phyloP scores from a whole-genome alignment of 306 rosid species.

The Macrotyloma uniflorum region DNA sequence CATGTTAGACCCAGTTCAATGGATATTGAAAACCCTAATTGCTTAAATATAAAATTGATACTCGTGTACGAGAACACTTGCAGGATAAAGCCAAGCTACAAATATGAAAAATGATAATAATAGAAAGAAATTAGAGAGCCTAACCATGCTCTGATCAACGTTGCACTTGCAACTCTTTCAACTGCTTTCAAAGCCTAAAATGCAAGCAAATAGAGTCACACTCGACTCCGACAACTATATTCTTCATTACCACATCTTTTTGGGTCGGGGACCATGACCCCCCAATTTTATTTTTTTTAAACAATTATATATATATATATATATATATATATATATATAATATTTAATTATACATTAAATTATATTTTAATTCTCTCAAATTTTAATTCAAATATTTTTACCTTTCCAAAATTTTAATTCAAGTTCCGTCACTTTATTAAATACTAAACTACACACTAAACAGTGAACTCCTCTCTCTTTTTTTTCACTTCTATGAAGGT shows the following conservation, averaged over 20 bases:
- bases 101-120: background rate
- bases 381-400: no score
- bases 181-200: constrained; percentile 5
- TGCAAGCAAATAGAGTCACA: no score
- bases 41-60: background rate
- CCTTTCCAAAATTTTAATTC: no score
- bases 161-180: constrained; percentile 17
- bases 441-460: background rate
- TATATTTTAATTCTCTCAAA: no score
- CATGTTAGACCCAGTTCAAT: background rate
- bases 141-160: constrained; percentile 39
- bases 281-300: no score
- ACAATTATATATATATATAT: no score
- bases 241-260: no score
- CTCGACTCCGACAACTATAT: no score
- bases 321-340: no score
- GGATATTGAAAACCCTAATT: constrained; percentile 50
- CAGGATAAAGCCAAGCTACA: background rate
- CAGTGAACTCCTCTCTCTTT: background rate
- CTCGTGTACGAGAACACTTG: background rate
- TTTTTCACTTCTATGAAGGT: background rate
- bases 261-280: no score
- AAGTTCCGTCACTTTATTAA: no score
- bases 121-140: background rate
- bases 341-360: no score